phyloP scores from a whole-genome alignment of 768 basidiomycete genomes.

The Amylocystis lapponica region DNA sequence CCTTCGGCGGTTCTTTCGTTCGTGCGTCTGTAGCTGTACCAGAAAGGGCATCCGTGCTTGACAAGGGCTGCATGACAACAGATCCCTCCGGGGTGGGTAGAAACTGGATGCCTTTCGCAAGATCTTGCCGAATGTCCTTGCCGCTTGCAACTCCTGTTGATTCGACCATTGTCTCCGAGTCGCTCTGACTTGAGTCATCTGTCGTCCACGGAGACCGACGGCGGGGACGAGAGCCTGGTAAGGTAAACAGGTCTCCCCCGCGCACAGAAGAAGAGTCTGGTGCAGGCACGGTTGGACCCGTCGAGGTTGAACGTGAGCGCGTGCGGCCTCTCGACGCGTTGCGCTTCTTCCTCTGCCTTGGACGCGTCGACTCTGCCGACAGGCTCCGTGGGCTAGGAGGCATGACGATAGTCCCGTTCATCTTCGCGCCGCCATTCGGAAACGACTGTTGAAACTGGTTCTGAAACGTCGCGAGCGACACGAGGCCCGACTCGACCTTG shows the following conservation, averaged over 20 bases:
- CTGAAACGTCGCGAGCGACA: conserved; percentile 22
- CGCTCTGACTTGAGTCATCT: conserved; percentile 20
- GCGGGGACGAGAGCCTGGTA: conserved; percentile 7
- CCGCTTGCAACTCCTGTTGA: conserved; percentile 11
- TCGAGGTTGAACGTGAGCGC: conserved; percentile 27
- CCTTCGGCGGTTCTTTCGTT: conserved; percentile 15
- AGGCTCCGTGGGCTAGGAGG: conserved; percentile 74
- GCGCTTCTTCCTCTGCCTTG: conserved; percentile 19
- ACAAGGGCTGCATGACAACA: conserved; percentile 22
- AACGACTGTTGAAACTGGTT: conserved; percentile 30
- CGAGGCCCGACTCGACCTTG: conserved; percentile 29
- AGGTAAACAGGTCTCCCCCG: conserved; percentile 3
- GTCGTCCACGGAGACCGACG: conserved; percentile 22
- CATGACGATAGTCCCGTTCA: conserved; percentile 54
- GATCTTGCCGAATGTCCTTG: conserved; percentile 7
- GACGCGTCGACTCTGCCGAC: conserved; percentile 49
- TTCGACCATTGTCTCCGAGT: conserved; percentile 14
- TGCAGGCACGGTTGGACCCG: conserved; percentile 10
- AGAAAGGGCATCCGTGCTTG: conserved; percentile 7
- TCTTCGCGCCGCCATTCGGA: conserved; percentile 27
- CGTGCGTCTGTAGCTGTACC: conserved; percentile 17
- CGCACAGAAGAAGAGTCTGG: conserved; percentile 6
- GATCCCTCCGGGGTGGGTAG: conserved; percentile 25
- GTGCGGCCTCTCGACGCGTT: conserved; percentile 35
- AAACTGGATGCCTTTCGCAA: conserved; percentile 15